Percentiles rank a stretch among this genome's conserved stretches.
Evolutionary conservation across 2,329 filamentous ascomycete species (phyloP).

Genomic region (Akanthomyces muscarius): DNA sequence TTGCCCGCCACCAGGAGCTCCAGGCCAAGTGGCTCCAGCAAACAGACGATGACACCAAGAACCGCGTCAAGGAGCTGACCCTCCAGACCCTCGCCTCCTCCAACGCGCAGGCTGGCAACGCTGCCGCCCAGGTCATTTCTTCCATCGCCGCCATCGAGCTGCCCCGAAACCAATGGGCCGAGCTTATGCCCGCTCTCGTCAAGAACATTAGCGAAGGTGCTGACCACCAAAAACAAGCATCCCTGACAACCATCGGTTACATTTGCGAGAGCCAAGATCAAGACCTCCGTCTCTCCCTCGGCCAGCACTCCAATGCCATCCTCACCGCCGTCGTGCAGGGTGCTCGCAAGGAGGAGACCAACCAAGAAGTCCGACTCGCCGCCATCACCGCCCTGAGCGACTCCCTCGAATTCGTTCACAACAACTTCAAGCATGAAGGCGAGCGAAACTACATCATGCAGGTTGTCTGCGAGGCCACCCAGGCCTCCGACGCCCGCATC

Average conservation of each 20-base stretch:
- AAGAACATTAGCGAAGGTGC: conserved; percentile 86
- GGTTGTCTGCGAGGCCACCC: conserved; percentile 97
- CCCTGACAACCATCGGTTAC: conserved; percentile 93
- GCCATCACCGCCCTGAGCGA: conserved; percentile 93
- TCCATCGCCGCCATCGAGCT: conserved; percentile 94
- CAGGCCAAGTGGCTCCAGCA: conserved; percentile 90
- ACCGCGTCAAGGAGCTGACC: conserved; percentile 82
- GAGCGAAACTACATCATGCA: conserved; percentile 99
- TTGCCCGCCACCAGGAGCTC: conserved; percentile 78
- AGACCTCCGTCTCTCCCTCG: conserved; percentile 76
- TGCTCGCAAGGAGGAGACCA: conserved; percentile 92
- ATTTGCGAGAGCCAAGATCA: conserved; percentile 94
- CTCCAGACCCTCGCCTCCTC: conserved; percentile 78
- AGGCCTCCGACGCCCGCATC: conserved; percentile 84
- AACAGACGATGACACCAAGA: conserved; percentile 77
- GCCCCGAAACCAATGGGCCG: conserved; percentile 86
- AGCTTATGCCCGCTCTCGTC: conserved; percentile 84
- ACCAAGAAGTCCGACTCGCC: conserved; percentile 83
- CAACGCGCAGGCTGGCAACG: conserved; percentile 79
- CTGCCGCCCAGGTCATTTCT: conserved; percentile 90
- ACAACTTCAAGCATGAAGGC: conserved; percentile 98
- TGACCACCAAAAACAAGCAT: conserved; percentile 89
- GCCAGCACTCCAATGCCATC: conserved; percentile 92
- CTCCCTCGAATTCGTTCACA: conserved; percentile 94
- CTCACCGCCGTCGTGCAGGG: conserved; percentile 96